A percentile compares a stretch with the other conserved stretches of the same genome.
phyloP scores from a whole-genome alignment of 2,329 filamentous ascomycete species.

The Alternaria arbusti region DNA sequence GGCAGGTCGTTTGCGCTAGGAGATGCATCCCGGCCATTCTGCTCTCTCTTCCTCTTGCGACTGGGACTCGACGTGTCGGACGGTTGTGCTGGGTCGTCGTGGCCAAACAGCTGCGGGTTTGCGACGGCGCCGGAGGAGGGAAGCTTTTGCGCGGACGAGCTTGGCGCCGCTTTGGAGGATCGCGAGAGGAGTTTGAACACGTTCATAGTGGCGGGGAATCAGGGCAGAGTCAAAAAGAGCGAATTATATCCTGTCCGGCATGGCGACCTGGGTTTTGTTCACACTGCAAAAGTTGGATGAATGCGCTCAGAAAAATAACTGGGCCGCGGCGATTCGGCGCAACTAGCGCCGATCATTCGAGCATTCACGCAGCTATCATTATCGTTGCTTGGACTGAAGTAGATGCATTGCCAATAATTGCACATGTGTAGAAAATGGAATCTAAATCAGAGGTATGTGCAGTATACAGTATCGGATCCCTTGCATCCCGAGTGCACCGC shows the following conservation, averaged over 20 bases:
- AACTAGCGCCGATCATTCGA: conserved; percentile 24
- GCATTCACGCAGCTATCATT: neutral
- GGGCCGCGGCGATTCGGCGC: conserved; percentile 23
- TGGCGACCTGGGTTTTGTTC: neutral
- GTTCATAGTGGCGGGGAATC: conserved; percentile 61
- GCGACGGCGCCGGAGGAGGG: conserved; percentile 69
- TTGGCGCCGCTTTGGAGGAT: conserved; percentile 65
- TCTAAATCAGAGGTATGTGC: conserved; percentile 50
- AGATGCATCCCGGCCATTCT: conserved; percentile 18
- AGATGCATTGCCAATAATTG: conserved; percentile 38
- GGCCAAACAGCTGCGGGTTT: conserved; percentile 72
- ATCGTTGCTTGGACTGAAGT: neutral
- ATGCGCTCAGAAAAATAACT: conserved; percentile 26
- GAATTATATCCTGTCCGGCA: neutral
- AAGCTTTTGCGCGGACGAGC: conserved; percentile 54
- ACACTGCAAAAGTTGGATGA: conserved; percentile 25
- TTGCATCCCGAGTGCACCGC: conserved; percentile 27
- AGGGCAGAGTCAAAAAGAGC: neutral
- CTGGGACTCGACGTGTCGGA: conserved; percentile 25
- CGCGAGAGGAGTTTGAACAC: conserved; percentile 75
- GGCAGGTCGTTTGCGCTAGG: conserved; percentile 21
- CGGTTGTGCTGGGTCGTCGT: conserved; percentile 49
- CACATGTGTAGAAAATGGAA: conserved; percentile 43
- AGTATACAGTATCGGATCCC: conserved; percentile 45
- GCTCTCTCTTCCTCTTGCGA: conserved; percentile 53